Base-by-base conservation (phyloP, 2,329 filamentous ascomycete species). In the Tympanopsis confertula region DNA sequence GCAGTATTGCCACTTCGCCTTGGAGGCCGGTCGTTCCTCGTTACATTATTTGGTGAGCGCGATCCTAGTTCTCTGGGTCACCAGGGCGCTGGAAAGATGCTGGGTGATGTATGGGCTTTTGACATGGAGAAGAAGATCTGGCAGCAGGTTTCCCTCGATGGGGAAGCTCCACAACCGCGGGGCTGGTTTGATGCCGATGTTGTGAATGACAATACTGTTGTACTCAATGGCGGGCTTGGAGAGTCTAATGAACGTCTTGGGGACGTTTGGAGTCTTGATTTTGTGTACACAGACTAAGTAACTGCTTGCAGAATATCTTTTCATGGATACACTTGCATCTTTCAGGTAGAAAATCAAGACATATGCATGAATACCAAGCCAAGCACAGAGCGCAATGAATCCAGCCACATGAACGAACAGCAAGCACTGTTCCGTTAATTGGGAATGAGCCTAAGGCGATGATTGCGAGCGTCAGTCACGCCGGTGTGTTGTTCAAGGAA, bases 161-260 rank as follows among this genome's bases (percentile, higher is more conserved):
- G 38, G 5, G 48, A 48, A 13, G 36, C 35, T 13, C 60, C 61
- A 14, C 45, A 41, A 12, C 41, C 56, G 2, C 48, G 61, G 24
- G 60, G 60, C 2, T 62, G 59, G 58, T 64, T 65, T 44, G 59
- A 51, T 40, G 58, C 57, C 7, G 59, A 58, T 40, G 49, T 52
- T 2, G 22, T 41, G 5, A 44, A 39, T 0, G 42, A 44, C 5
- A 39, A 50, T 18, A 39, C 39, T 3, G 42, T 63, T 14, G 39
- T 62, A 24, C 44, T 65, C 2, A 57, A 61, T 38, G 62, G 62
- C 10, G 62, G 62, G 1, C 44, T 65, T 13, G 50, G 44, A 4
- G 56, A 57, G 32, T 52, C 55, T 5, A 63, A 62, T 32, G 47
- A 48, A 12, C 45, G 61, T 12, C 44, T 63, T 3, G 56, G 52